A percentile compares a stretch with the other conserved stretches of the same genome.
These are phyloP conservation scores for Borovskyia barvae DNA, from an alignment of 208 protist genomes.

Conservation along the genomic window DNA sequence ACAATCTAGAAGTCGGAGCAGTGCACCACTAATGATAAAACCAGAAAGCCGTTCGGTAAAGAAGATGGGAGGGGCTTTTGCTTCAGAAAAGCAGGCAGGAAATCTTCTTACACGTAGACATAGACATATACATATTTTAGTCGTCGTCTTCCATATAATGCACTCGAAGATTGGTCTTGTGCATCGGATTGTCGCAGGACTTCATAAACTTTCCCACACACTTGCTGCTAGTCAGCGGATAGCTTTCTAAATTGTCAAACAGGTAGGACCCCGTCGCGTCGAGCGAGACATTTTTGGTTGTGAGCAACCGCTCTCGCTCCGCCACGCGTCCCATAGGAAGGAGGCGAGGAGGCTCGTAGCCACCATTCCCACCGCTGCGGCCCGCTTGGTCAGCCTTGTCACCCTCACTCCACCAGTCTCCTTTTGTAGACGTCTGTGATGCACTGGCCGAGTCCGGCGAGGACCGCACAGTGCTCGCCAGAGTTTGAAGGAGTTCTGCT, in stretches of 20 bases:
- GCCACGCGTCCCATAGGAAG: slow-evolving; percentile 64
- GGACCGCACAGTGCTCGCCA: slow-evolving; percentile 21
- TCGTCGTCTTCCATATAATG: slow-evolving; percentile 42
- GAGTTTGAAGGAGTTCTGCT: slow-evolving; percentile 12
- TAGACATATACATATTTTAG: slow-evolving; percentile 17
- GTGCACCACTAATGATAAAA: no score
- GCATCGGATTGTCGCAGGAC: slow-evolving; percentile 69
- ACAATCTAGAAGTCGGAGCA: no score
- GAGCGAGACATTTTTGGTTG: slow-evolving; percentile 80
- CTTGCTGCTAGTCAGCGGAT: slow-evolving; percentile 69
- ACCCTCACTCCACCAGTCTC: neutral
- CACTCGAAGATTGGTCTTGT: slow-evolving; percentile 71
- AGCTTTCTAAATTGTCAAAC: slow-evolving; percentile 48
- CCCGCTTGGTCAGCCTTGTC: neutral
- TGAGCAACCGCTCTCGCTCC: slow-evolving; percentile 61
- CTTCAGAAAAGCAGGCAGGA: no score
- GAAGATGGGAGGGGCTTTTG: no score
- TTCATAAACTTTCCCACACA: slow-evolving; percentile 53
- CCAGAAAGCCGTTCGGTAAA: no score
- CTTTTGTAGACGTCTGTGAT: neutral
- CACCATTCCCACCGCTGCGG: slow-evolving; percentile 1
- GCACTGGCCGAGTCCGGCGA: neutral
- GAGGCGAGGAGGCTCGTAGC: slow-evolving; percentile 41
- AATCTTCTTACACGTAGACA: no score
- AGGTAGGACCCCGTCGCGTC: slow-evolving; percentile 67